phyloP scores from a whole-genome alignment of 2,329 filamentous ascomycete genomes.

The Cercospora janseana region DNA sequence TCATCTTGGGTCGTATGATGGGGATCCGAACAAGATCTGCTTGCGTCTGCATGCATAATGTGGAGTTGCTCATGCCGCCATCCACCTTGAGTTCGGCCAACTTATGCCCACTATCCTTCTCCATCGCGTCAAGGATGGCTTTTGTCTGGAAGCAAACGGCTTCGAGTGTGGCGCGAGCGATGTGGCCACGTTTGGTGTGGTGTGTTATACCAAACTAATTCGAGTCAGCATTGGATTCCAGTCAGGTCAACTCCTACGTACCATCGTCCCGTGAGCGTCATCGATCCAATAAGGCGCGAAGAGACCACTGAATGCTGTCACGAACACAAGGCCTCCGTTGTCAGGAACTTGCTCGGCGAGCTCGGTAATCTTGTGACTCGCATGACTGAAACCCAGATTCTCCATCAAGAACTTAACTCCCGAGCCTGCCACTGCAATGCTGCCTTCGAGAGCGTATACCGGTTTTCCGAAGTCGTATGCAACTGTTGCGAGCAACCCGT shows the following conservation, averaged over 20 bases:
- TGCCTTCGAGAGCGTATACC: slow-evolving; percentile 76
- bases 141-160: slow-evolving; percentile 91
- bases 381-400: slow-evolving; percentile 64
- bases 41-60: slow-evolving; percentile 88
- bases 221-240: slow-evolving; percentile 2
- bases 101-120: slow-evolving; percentile 74
- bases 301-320: slow-evolving; percentile 86
- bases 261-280: slow-evolving; percentile 79
- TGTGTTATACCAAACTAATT: slow-evolving; percentile 43
- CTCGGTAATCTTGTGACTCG: slow-evolving; percentile 62
- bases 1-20: slow-evolving; percentile 81
- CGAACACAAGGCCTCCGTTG: slow-evolving; percentile 79
- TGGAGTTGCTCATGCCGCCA: slow-evolving; percentile 84
- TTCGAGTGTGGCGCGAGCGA: slow-evolving; percentile 84
- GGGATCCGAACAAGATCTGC: slow-evolving; percentile 81
- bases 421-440: slow-evolving; percentile 74
- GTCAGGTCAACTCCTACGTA: neutral
- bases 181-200: slow-evolving; percentile 80
- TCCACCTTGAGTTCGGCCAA: slow-evolving; percentile 77
- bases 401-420: slow-evolving; percentile 72
- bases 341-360: slow-evolving; percentile 65
- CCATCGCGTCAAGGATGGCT: slow-evolving; percentile 89
- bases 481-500: slow-evolving; percentile 80
- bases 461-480: slow-evolving; percentile 76
- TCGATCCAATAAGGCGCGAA: slow-evolving; percentile 96